Conservation (phyloP, 2,329 filamentous ascomycete species). For the Trichophyton rubrum region DNA sequence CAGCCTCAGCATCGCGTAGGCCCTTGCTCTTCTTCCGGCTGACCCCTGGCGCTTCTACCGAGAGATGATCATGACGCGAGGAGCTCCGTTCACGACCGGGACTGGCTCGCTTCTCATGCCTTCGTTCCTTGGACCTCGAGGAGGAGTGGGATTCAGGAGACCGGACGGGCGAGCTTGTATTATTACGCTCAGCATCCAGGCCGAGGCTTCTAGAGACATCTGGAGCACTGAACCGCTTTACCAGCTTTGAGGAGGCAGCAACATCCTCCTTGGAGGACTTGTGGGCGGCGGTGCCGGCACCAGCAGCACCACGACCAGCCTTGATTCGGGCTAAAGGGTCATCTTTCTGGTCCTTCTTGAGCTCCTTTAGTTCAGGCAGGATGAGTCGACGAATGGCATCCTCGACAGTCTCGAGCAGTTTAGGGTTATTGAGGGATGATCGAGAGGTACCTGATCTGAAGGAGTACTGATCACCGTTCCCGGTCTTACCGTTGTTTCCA, state of each 20-base stretch:
- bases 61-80: constrained; percentile 36
- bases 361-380: constrained; percentile 75
- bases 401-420: constrained; percentile 79
- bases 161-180: neutral
- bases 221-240: constrained; percentile 45
- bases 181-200: constrained; percentile 33
- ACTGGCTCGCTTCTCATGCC: constrained; percentile 40
- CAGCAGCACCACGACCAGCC: constrained; percentile 41
- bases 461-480: constrained; percentile 44
- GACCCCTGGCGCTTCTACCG: constrained; percentile 37
- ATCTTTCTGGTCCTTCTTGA: constrained; percentile 81
- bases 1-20: constrained; percentile 43
- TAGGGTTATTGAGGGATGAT: constrained; percentile 84
- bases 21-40: constrained; percentile 44
- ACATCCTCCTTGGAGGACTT: constrained; percentile 45
- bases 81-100: constrained; percentile 36
- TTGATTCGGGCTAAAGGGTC: constrained; percentile 53
- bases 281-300: constrained; percentile 38
- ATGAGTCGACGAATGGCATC: constrained; percentile 84
- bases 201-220: constrained; percentile 50
- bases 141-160: constrained; percentile 30
- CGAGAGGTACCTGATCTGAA: constrained; percentile 47
- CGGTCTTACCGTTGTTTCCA: constrained; percentile 25
- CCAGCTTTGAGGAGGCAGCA: constrained; percentile 37
- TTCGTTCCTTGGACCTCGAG: constrained; percentile 39